phyloP scores from a whole-genome alignment of 192 early-diverging fungal species.

The Fimicolochytrium jonesii region DNA sequence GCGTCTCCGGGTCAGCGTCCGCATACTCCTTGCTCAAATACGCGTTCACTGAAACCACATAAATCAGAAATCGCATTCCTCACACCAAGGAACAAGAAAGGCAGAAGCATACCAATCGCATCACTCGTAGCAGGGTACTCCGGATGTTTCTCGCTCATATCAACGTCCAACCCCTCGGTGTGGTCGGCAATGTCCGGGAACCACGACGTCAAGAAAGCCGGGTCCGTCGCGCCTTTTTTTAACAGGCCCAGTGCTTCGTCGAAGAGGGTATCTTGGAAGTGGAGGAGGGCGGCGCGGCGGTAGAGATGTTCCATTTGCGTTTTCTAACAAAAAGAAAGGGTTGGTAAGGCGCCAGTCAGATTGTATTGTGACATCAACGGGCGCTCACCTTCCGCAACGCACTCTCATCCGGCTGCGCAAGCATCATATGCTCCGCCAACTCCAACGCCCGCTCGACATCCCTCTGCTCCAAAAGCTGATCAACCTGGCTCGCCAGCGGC shows the following conservation, averaged over 20 bases:
- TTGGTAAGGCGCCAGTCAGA: not conserved
- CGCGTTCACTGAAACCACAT: not conserved
- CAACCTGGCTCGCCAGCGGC: conserved; percentile 57
- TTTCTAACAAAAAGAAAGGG: not conserved
- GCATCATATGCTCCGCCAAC: conserved; percentile 52
- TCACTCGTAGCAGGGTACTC: not conserved
- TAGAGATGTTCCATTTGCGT: conserved; percentile 30
- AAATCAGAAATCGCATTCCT: not conserved
- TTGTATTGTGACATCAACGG: not conserved
- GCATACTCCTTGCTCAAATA: conserved; percentile 41
- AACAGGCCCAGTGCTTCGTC: conserved; percentile 62
- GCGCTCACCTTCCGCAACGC: not conserved
- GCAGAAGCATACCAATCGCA: not conserved
- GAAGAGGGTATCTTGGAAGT: conserved; percentile 60
- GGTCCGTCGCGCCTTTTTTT: conserved; percentile 62
- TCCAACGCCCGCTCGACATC: conserved; percentile 59
- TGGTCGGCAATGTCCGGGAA: conserved; percentile 14
- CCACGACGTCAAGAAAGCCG: conserved; percentile 40
- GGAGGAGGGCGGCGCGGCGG: conserved; percentile 61
- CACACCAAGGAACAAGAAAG: not conserved
- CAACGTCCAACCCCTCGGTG: not conserved
- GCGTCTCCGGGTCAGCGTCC: conserved; percentile 35
- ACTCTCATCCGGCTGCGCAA: conserved; percentile 22
- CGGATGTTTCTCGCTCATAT: not conserved
- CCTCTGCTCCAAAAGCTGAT: conserved; percentile 51